phyloP scores from a whole-genome alignment of 2,329 filamentous ascomycete genomes.

The Pochonia chlamydosporia region DNA sequence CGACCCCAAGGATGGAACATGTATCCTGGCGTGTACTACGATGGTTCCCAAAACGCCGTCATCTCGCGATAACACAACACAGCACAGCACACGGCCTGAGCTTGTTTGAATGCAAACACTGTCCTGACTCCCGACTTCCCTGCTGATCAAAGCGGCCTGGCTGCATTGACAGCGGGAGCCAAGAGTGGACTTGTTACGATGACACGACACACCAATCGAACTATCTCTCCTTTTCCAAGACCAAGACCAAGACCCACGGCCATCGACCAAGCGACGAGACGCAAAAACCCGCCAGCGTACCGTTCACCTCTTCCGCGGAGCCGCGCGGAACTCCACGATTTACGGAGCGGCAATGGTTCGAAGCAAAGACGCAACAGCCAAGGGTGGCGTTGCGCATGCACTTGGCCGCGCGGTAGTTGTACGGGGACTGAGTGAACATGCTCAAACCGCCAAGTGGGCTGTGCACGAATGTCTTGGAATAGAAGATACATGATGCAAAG shows the following conservation, averaged over 20 bases:
- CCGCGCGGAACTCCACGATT: too few relatives aligned
- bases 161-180: too few relatives aligned
- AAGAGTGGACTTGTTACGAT: background rate
- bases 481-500: background rate
- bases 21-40: conserved; percentile 26
- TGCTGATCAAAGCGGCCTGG: too few relatives aligned
- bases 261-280: background rate
- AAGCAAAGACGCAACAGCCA: background rate
- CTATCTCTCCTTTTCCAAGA: background rate
- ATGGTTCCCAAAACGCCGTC: conserved; percentile 8
- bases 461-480: too few relatives aligned
- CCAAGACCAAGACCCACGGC: background rate
- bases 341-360: too few relatives aligned
- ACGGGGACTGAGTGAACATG: too few relatives aligned
- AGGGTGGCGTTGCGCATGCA: background rate
- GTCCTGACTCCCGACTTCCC: background rate
- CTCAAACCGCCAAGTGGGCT: too few relatives aligned
- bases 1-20: conserved; percentile 25
- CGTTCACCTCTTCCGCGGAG: too few relatives aligned
- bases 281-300: background rate
- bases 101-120: background rate
- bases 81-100: background rate
- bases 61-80: conserved; percentile 9
- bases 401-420: too few relatives aligned
- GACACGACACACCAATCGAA: background rate